Conservation (phyloP, 2,329 filamentous ascomycete species). For the Thelonectria rubi region DNA sequence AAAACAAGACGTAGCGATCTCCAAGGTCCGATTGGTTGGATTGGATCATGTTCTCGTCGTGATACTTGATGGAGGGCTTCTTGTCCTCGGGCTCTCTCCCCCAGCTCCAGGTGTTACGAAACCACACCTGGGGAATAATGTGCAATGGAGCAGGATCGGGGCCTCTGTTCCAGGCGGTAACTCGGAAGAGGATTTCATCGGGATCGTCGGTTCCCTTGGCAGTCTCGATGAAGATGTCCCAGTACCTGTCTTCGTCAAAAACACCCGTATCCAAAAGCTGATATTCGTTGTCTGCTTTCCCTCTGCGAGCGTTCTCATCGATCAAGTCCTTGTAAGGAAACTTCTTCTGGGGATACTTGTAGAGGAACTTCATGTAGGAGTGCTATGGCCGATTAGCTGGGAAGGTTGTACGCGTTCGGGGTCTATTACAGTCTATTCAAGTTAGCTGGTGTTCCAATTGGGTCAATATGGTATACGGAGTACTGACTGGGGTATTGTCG, state of each 20-base stretch:
- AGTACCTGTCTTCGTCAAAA: slow-evolving; percentile 91
- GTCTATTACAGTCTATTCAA: slow-evolving; percentile 55
- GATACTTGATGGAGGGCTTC: slow-evolving; percentile 80
- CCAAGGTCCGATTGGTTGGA: slow-evolving; percentile 85
- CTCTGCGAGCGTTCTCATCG: slow-evolving; percentile 81
- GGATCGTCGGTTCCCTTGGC: slow-evolving; percentile 93
- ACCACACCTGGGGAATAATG: slow-evolving; percentile 95
- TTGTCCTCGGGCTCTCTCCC: slow-evolving; percentile 77
- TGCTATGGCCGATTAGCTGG: slow-evolving; percentile 64
- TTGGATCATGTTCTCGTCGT: slow-evolving; percentile 73
- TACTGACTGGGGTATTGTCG: slow-evolving; percentile 82
- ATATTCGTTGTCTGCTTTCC: slow-evolving; percentile 84
- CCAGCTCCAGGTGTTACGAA: slow-evolving; percentile 98
- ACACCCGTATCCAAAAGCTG: slow-evolving; percentile 89
- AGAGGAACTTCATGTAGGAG: slow-evolving; percentile 98
- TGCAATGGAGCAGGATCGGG: slow-evolving; percentile 90
- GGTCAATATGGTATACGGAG: not conserved
- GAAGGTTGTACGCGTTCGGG: not conserved
- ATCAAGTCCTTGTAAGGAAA: slow-evolving; percentile 93
- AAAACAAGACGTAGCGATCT: slow-evolving; percentile 83
- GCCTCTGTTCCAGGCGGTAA: slow-evolving; percentile 95
- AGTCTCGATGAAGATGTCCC: slow-evolving; percentile 97
- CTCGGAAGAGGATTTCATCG: slow-evolving; percentile 90
- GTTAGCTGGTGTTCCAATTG: slow-evolving; percentile 35
- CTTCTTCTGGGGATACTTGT: slow-evolving; percentile 92